A percentile compares a stretch with the other conserved stretches of the same genome.
These are phyloP conservation scores for Zizania palustris DNA, from an alignment of 202 grass and related monocot species.

Conservation along the genomic window DNA sequence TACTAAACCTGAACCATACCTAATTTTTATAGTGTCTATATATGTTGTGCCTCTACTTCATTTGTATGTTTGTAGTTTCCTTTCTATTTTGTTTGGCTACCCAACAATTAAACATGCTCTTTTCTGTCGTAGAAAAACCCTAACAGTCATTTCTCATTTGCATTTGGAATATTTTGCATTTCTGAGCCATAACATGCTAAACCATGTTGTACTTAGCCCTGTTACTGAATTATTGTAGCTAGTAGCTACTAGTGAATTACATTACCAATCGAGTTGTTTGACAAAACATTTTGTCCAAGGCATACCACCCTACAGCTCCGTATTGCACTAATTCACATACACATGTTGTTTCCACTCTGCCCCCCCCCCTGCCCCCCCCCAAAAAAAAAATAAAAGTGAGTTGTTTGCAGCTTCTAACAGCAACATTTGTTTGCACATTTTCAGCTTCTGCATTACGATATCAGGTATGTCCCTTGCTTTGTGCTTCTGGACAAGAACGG, in stretches of 20 bases:
- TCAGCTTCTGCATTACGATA: slow-evolving; percentile 95
- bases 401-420: slow-evolving; percentile 34
- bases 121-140: neutral
- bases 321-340: neutral
- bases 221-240: neutral
- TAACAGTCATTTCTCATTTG: neutral
- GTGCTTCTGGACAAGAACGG: slow-evolving; percentile 94
- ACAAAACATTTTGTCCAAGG: neutral
- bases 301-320: neutral
- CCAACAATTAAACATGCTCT: neutral
- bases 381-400: neutral
- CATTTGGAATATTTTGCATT: neutral
- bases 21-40: neutral
- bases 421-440: slow-evolving; percentile 14
- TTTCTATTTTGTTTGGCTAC: neutral
- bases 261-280: neutral
- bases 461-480: slow-evolving; percentile 93
- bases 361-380: too few relatives aligned
- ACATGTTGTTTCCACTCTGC: neutral
- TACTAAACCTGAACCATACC: neutral
- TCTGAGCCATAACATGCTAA: too few relatives aligned
- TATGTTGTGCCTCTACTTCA: neutral
- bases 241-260: neutral
- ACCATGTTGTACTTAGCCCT: neutral
- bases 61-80: neutral